Evolutionary conservation across 192 early-diverging fungal genomes (phyloP), one percentile per base, ranked within the genome.

Genomic region (Backusella liffmaniae): DNA sequence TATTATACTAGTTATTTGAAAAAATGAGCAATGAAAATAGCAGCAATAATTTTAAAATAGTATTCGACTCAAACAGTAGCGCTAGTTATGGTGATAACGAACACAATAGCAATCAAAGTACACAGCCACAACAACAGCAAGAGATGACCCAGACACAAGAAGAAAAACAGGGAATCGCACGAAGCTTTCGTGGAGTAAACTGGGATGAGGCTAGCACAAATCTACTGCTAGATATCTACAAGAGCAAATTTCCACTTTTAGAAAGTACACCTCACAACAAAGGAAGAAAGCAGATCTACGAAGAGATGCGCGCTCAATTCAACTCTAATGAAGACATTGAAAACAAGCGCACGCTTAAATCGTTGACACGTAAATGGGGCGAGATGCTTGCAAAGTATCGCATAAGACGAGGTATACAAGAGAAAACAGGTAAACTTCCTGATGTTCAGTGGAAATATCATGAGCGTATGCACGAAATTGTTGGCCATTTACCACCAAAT

Each of bases 381-480:
- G 56, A 62, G 56, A 62, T 62, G 56, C 56, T 62, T 29, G 56
- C 56, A 29, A 62, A 62, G 26, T 62, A 62, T 12, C 56, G 56
- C 8, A 62, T 62, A 12, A 62, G 56, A 62, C 26, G 56, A 62
- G 56, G 56, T 3, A 12, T 3, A 29, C 8, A 12, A 29, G 23
- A 26, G 7, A 62, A 23, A 13, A 62, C 56, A 29, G 56, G 56
- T 29, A 26, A 62, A 62, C 56, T 62, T 12, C 56, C 56, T 29
- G 56, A 62, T 4, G 12, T 7, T 62, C 23, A 8, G 18, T 62
- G 56, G 56, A 29, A 29, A 1, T 62, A 62, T 5, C 56, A 62
- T 62, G 56, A 62, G 0, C 56, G 56, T 26, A 62, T 62, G 56
- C 56, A 62, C 56, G 56, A 62, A 62, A 62, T 62, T 62, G 56